Base-by-base conservation (phyloP, 768 basidiomycete genomes). In the Mycena amicta region DNA sequence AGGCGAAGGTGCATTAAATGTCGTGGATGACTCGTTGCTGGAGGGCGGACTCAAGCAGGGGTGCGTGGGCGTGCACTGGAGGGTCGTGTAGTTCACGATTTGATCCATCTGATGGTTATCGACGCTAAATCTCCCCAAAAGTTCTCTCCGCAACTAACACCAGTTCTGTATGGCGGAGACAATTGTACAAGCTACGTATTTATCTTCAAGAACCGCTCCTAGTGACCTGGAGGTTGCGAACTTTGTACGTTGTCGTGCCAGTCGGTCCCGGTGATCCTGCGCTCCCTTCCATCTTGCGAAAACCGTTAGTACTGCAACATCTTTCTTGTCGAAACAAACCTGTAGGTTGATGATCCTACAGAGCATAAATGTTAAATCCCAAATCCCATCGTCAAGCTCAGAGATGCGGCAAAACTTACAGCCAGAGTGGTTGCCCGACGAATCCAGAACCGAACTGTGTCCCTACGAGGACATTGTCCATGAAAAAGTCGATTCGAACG, bases 231-330 rank as follows among this genome's bases (percentile, higher is more conserved):
- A 80, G 61, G 50, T 80, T 78, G n/a, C 77, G 75, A 55, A 71
- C 67, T 59, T 76, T 75, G 64, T 77, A 80, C 2, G 72, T 77
- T 2, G 78, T 77, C 18, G 73, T 75, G 15, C 75, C 75, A 1
- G 66, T 67, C 0, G 78, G 78, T 13, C 78, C 78, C 26, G 77
- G 78, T 47, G 74, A 72, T 5, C 78, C 78, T 6, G 78, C 73
- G 54, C 78, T 79, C 3, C 77, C 77, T 62, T 80, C 78, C 78
- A 80, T 80, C 77, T 79, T 51, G 55, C 23, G 53, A 37, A 29
- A 27, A 13, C 47, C 18, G 15, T 4, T 11, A 49, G 28, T 16
- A 20, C 33, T 2, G n/a, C 13, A 12, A 6, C 20, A 15, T 15
- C 3, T 37, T 5, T 22, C 27, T 12, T 4, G 31, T 45, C 43